These are phyloP conservation scores for Syzygium aqueum DNA, from an alignment of 345 rosid species.

Conservation along the genomic window DNA sequence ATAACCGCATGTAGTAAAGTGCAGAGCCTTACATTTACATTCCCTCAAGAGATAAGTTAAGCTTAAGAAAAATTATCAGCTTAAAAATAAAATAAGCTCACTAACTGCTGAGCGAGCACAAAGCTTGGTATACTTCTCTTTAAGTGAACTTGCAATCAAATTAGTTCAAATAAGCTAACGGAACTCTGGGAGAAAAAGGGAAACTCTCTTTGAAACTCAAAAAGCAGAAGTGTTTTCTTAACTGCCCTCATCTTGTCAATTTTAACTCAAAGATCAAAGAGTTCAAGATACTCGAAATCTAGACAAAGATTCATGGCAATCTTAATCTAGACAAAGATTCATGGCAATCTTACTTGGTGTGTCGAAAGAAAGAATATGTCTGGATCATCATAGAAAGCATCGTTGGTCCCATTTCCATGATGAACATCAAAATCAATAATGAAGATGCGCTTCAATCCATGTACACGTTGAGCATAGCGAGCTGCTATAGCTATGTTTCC, in stretches of 20 bases:
- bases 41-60: background rate
- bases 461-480: slow-evolving; percentile 70
- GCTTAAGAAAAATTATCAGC: background rate
- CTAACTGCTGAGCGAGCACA: background rate
- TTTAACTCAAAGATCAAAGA: background rate
- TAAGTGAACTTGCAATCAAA: background rate
- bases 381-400: slow-evolving; percentile 81
- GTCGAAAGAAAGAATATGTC: slow-evolving; percentile 88
- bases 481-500: slow-evolving; percentile 94
- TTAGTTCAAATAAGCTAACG: background rate
- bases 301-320: background rate
- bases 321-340: slow-evolving; percentile 8
- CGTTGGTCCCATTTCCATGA: slow-evolving; percentile 93
- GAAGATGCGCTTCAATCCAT: slow-evolving; percentile 62
- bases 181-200: background rate
- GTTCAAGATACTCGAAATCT: background rate
- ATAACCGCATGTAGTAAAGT: background rate
- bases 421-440: slow-evolving; percentile 95
- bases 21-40: background rate
- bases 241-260: background rate
- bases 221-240: background rate
- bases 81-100: background rate
- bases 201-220: background rate
- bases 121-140: background rate
- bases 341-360: slow-evolving; percentile 54